A percentile compares a stretch with the other conserved stretches of the same genome.
Conservation (phyloP, 768 basidiomycete genomes). For the Xerocomellus amylosporus region DNA sequence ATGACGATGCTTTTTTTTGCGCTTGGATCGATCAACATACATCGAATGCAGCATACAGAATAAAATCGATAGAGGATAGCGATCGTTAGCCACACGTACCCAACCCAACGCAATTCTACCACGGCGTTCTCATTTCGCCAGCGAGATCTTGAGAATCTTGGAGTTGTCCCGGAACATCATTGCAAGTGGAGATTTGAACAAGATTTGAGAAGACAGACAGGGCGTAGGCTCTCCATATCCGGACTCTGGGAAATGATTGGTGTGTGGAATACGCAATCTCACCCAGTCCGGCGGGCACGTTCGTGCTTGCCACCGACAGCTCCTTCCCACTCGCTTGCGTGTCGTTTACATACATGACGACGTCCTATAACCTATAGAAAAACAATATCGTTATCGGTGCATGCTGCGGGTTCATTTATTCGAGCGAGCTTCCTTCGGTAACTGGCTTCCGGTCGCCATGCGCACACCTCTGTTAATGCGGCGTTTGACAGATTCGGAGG, state of each 20-base stretch:
- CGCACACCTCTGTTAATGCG: neutral
- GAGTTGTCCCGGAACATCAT: neutral
- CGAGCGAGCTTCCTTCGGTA: neutral
- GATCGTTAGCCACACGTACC: slow-evolving; percentile 4
- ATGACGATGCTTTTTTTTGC: neutral
- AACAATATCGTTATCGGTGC: neutral
- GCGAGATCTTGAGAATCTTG: neutral
- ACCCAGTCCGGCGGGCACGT: neutral
- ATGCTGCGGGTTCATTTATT: neutral
- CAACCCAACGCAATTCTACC: neutral
- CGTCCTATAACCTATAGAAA: neutral
- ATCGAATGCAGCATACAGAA: neutral
- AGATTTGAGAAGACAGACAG: neutral
- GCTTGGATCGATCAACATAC: neutral
- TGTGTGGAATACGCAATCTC: neutral
- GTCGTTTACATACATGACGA: neutral
- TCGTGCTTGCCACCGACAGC: neutral
- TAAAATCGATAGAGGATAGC: neutral
- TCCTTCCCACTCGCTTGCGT: neutral
- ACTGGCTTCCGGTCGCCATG: slow-evolving; percentile 11
- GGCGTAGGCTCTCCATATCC: neutral
- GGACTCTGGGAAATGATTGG: neutral
- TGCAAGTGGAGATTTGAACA: neutral
- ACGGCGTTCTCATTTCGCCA: neutral
- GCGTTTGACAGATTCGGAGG: neutral